Percentiles rank a stretch among this genome's conserved stretches.
Conservation (phyloP, 2,329 filamentous ascomycete genomes). For the Colletotrichum liriopes region DNA sequence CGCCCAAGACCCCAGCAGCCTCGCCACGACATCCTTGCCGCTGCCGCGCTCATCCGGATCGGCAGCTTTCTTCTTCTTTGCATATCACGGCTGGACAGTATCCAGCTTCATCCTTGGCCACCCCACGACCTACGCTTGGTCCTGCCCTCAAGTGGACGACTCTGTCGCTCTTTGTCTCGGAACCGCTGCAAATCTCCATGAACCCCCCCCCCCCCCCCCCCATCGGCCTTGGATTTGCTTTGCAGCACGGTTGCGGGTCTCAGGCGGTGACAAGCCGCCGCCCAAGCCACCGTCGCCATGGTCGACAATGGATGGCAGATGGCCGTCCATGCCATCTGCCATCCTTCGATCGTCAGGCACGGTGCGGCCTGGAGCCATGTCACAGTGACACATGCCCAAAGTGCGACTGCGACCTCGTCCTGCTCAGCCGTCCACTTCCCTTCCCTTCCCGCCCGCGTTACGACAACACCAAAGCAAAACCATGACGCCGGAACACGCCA, state of each 20-base stretch:
- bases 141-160: conserved; percentile 18
- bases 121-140: conserved; percentile 17
- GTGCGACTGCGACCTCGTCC: conserved; percentile 20
- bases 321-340: not conserved
- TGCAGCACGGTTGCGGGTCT: conserved; percentile 16
- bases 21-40: conserved; percentile 21
- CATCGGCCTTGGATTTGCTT: conserved; percentile 20
- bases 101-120: conserved; percentile 27
- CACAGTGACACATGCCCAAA: conserved; percentile 12
- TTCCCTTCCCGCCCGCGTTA: conserved; percentile 15
- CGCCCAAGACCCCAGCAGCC: not conserved
- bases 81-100: conserved; percentile 7
- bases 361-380: conserved; percentile 2
- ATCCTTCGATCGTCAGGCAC: conserved; percentile 27
- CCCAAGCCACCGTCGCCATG: not conserved
- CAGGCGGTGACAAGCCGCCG: conserved; percentile 7
- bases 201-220: conserved; percentile 2
- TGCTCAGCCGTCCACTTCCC: conserved; percentile 17
- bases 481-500: conserved; percentile 31
- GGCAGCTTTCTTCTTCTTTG: conserved; percentile 28
- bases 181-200: conserved; percentile 19
- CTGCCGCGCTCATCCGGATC: conserved; percentile 1
- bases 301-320: not conserved
- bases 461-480: conserved; percentile 31
- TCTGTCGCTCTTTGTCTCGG: conserved; percentile 30